phyloP scores from a whole-genome alignment of 2,329 filamentous ascomycete genomes.

The Zasmidium cellare region DNA sequence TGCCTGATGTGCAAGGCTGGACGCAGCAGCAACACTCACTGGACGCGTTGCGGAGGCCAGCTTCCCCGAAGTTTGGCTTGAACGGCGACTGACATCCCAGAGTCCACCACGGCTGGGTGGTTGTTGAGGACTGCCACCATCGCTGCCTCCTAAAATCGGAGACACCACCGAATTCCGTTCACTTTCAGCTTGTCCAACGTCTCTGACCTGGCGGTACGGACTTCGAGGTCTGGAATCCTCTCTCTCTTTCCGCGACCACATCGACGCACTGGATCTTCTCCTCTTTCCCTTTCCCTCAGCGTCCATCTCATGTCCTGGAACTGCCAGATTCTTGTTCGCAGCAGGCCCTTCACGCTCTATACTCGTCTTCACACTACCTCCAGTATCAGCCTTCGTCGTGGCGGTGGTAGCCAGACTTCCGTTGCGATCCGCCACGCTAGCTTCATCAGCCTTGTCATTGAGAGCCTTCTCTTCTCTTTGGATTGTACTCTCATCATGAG shows the following conservation, averaged over 20 bases:
- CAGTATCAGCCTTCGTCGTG: background rate
- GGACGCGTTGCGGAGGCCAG: slow-evolving; percentile 27
- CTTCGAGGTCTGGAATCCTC: slow-evolving; percentile 20
- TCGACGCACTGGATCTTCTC: slow-evolving; percentile 23
- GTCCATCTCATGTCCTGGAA: slow-evolving; percentile 12
- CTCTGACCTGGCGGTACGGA: slow-evolving; percentile 24
- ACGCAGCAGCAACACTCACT: slow-evolving; percentile 21
- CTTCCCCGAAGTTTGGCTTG: slow-evolving; percentile 19
- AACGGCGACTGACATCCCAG: slow-evolving; percentile 22
- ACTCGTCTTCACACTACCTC: slow-evolving; percentile 6
- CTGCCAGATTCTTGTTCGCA: slow-evolving; percentile 11
- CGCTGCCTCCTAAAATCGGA: slow-evolving; percentile 2
- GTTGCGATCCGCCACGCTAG: slow-evolving; percentile 1
- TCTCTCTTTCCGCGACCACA: slow-evolving; percentile 16
- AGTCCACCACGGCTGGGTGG: slow-evolving; percentile 12
- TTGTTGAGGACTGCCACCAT: slow-evolving; percentile 7
- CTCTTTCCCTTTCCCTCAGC: slow-evolving; percentile 17
- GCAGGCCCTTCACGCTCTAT: background rate
- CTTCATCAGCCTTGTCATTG: slow-evolving; percentile 12
- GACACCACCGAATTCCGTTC: slow-evolving; percentile 11
- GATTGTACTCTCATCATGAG: slow-evolving; percentile 80
- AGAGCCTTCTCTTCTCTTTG: slow-evolving; percentile 55
- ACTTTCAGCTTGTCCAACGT: slow-evolving; percentile 23
- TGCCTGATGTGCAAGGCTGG: slow-evolving; percentile 11
- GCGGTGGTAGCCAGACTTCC: slow-evolving; percentile 7